Conservation (phyloP, 345 rosid species). For the Arabidopsis arenosa region DNA sequence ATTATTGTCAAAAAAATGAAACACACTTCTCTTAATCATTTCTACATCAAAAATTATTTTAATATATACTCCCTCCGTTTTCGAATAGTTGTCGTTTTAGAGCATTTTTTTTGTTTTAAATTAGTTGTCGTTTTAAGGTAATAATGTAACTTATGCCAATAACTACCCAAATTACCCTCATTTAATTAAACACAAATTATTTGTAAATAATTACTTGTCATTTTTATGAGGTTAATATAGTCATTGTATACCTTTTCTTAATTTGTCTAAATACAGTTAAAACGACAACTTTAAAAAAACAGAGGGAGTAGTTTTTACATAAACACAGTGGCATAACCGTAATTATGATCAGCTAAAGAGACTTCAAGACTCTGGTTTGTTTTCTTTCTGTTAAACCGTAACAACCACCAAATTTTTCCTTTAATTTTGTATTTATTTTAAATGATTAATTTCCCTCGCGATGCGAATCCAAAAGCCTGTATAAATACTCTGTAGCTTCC, state of each 20-base stretch:
- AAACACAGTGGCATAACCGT: constrained; percentile 29
- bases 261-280: too few relatives aligned
- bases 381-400: constrained; percentile 29
- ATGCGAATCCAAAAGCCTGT: constrained; percentile 11
- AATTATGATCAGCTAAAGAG: background rate
- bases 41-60: background rate
- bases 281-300: too few relatives aligned
- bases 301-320: background rate
- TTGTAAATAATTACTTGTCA: too few relatives aligned
- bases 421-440: background rate
- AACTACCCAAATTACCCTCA: too few relatives aligned
- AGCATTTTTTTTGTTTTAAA: too few relatives aligned
- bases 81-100: too few relatives aligned
- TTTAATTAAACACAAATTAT: too few relatives aligned
- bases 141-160: too few relatives aligned
- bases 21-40: background rate
- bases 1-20: background rate
- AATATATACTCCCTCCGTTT: too few relatives aligned
- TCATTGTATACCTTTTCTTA: too few relatives aligned
- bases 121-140: too few relatives aligned
- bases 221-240: too few relatives aligned
- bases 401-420: constrained; percentile 20
- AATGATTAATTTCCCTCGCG: constrained; percentile 40
- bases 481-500: constrained; percentile 36
- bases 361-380: background rate